These are phyloP conservation scores for Cytospora chrysosperma DNA, from an alignment of 2,329 filamentous ascomycete species.

Conservation along the genomic window DNA sequence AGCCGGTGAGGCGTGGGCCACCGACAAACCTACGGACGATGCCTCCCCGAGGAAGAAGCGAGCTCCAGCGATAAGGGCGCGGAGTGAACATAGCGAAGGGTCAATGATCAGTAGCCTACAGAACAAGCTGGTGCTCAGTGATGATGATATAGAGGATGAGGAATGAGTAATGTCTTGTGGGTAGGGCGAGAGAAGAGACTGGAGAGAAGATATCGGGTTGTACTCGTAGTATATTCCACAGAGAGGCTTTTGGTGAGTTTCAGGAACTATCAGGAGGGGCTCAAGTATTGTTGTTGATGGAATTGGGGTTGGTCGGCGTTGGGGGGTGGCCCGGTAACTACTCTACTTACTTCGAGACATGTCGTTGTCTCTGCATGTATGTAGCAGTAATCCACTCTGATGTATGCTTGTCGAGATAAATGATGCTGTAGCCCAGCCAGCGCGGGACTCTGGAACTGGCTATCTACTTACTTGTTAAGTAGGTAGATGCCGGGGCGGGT, in stretches of 20 bases:
- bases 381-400: background rate
- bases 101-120: conserved; percentile 42
- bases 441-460: too few species aligned
- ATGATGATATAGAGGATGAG: conserved; percentile 81
- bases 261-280: background rate
- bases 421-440: too few species aligned
- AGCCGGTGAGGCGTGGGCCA: conserved; percentile 56
- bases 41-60: conserved; percentile 48
- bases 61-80: conserved; percentile 31
- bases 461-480: too few species aligned
- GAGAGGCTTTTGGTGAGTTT: background rate
- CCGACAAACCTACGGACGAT: conserved; percentile 59
- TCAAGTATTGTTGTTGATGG: background rate
- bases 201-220: background rate
- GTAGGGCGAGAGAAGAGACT: background rate
- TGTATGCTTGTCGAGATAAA: too few species aligned
- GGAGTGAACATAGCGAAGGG: conserved; percentile 28
- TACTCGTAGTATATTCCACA: background rate
- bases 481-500: too few species aligned
- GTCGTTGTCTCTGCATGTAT: background rate
- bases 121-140: conserved; percentile 70
- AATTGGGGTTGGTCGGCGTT: background rate
- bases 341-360: too few species aligned
- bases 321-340: background rate
- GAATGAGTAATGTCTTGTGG: background rate